Base-by-base conservation (phyloP, 495 filamentous ascomycete species). In the Penicillium malachiteum region DNA sequence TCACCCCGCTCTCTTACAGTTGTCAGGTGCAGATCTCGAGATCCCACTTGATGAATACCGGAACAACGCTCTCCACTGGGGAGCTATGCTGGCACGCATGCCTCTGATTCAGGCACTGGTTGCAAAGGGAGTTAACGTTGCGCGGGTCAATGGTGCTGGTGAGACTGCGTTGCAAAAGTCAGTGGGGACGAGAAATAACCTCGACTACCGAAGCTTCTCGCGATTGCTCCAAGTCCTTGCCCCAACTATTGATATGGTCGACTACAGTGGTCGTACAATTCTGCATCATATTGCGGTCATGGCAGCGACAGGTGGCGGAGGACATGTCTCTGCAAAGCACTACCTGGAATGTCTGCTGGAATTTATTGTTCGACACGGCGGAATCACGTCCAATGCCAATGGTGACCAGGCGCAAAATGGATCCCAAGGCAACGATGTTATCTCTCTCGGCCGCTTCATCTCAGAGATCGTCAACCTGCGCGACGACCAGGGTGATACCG, bases 241-340 rank as follows among this genome's bases (percentile, higher is more conserved):
- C 14, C 84, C 88, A n/a, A 93, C 91, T 1, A 94, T 97, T 56
- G 92, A 96, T 44, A 83, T 96, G 59, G 80, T 88, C 14, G 94
- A 98, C 71, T 84, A 87, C 47, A 89, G 87, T 67, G 94, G 92
- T 10, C 83, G 95, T 30, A 97, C 93, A 1, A 89, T 97, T 40
- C 72, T 98, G 16, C 94, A 98, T 66, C 94, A 98, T 66, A 97
- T 98, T 60, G 93, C 94, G 7, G 81, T 97, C 37, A 91, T 92
- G 41, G 96, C 91, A 48, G 94, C 90, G 1, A 92, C 96, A 62
- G 93, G 95, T 64, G 92, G 92, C 7, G 82, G 93, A 21, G 89
- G 85, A 43, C 72, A 79, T 58, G 80, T 86, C 14, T 89, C 91
- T 11, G 92, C 89, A 52, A 87, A 90, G 60, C 95, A 96, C 63